Conservation (phyloP, 2,329 filamentous ascomycete genomes). For the Myriosclerotinia scirpicola region DNA sequence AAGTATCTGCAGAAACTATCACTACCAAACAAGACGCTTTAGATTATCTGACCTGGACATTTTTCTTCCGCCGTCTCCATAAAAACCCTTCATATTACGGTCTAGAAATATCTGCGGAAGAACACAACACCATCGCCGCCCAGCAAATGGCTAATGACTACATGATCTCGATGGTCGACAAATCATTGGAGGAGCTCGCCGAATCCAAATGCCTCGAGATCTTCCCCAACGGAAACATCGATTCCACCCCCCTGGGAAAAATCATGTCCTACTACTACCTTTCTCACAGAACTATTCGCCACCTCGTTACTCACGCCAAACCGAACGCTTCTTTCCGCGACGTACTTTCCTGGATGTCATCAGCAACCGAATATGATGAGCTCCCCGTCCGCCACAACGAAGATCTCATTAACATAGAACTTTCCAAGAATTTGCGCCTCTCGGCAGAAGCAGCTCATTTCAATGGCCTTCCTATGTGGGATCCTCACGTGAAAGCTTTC, state of each 20-base stretch:
- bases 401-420: slow-evolving; percentile 90
- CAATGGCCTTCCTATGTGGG: slow-evolving; percentile 86
- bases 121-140: slow-evolving; percentile 83
- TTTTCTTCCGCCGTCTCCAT: slow-evolving; percentile 95
- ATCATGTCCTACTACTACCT: slow-evolving; percentile 99
- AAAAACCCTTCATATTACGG: slow-evolving; percentile 99
- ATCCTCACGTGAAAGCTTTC: slow-evolving; percentile 96
- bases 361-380: slow-evolving; percentile 94
- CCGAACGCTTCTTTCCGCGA: slow-evolving; percentile 75
- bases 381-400: slow-evolving; percentile 97
- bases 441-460: slow-evolving; percentile 40
- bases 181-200: slow-evolving; percentile 77
- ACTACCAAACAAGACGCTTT: slow-evolving; percentile 93
- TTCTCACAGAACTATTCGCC: slow-evolving; percentile 90
- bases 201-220: slow-evolving; percentile 81
- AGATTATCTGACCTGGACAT: slow-evolving; percentile 98
- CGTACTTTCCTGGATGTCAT: slow-evolving; percentile 87
- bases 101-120: slow-evolving; percentile 86
- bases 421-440: slow-evolving; percentile 76
- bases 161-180: slow-evolving; percentile 90
- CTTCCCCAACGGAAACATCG: slow-evolving; percentile 83
- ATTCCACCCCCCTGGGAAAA: slow-evolving; percentile 87
- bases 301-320: slow-evolving; percentile 75
- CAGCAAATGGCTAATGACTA: slow-evolving; percentile 89
- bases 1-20: slow-evolving; percentile 91